phyloP scores from a whole-genome alignment of 768 basidiomycete genomes.

The Russula earlei region DNA sequence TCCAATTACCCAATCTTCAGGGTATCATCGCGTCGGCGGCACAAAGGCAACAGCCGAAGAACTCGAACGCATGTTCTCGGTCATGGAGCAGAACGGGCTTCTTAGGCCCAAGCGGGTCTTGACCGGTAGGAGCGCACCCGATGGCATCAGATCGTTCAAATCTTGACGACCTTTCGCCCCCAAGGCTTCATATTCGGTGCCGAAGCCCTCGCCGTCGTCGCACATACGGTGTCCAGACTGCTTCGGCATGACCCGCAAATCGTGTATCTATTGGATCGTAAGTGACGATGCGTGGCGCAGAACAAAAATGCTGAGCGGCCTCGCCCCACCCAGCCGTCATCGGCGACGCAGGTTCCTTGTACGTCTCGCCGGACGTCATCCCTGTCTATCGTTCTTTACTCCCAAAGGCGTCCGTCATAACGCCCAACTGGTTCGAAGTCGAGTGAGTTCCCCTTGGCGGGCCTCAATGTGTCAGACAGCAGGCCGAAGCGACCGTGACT shows the following conservation, averaged over 20 bases:
- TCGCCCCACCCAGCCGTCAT: conserved; percentile 68
- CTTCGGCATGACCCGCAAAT: conserved; percentile 47
- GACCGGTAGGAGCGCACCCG: conserved; percentile 43
- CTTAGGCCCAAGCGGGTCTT: conserved; percentile 63
- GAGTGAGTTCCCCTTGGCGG: conserved; percentile 51
- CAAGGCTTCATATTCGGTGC: conserved; percentile 84
- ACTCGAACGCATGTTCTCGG: conserved; percentile 62
- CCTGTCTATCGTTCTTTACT: conserved; percentile 78
- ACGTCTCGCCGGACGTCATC: conserved; percentile 80
- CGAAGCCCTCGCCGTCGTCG: conserved; percentile 61
- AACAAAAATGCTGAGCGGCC: too few relatives aligned
- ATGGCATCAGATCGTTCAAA: neutral
- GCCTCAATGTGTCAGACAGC: neutral
- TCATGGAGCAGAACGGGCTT: conserved; percentile 68
- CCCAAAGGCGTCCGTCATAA: conserved; percentile 82
- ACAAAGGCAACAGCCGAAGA: conserved; percentile 70
- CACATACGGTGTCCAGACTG: conserved; percentile 51
- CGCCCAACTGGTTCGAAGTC: conserved; percentile 97
- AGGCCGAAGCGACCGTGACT: neutral
- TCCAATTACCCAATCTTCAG: conserved; percentile 32
- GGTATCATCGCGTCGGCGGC: conserved; percentile 77
- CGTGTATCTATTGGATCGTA: conserved; percentile 89
- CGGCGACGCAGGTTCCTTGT: conserved; percentile 84
- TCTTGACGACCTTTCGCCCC: neutral
- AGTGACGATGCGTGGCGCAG: too few relatives aligned